Base-by-base conservation (phyloP, 2,329 filamentous ascomycete species). In the Curvularia hawaiiensis region DNA sequence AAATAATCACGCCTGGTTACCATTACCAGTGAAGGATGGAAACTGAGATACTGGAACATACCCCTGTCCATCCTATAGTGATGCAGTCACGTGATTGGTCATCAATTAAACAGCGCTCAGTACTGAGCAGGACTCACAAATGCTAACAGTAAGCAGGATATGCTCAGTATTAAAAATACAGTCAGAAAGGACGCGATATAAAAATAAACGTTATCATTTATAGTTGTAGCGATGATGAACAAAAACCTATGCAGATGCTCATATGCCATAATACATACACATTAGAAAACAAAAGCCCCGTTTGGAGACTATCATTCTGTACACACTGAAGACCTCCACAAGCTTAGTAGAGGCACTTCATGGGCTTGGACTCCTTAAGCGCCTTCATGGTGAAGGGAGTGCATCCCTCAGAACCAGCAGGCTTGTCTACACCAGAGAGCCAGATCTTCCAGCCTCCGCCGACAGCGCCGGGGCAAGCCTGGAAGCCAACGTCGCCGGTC, bases 391-490 rank as follows among this genome's bases (percentile, higher is more conserved):
- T 54, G 31, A 60, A 50, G 22, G 38, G 39, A 43, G 24, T 39
- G 45, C 57, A 60, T 18, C 50, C 54, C 46, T 56, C 40, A 2
- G 46, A 39, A 30, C 61, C 77, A 8, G 52, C 70, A 4, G 70
- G 68, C 47, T 63, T 67, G 3, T 44, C 26, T 14, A 31, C 39
- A 33, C 55, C 59, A 30, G 52, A 31, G 28, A 74, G 63, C 71
- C 70, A 73, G 50, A 75, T 50, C 30, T 58, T 60, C 63, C 65
- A 75, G 26, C 80, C 72, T 8, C 75, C 78, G 2, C 79, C 76
- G 55, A 76, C 68, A 66, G 75, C 73, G 63, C 73, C 74, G 35
- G 84, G 83, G 79, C 85, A 88, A 24, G 84, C 85, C 50, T 84
- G 67, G 66, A 86, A 78, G 58, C 74, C 69, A 3, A 61, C 56